Evolutionary conservation across 31 red algal genomes (phyloP), one percentile per base, ranked within the genome.

Genomic region (Odonthalia washingtoniensis): DNA sequence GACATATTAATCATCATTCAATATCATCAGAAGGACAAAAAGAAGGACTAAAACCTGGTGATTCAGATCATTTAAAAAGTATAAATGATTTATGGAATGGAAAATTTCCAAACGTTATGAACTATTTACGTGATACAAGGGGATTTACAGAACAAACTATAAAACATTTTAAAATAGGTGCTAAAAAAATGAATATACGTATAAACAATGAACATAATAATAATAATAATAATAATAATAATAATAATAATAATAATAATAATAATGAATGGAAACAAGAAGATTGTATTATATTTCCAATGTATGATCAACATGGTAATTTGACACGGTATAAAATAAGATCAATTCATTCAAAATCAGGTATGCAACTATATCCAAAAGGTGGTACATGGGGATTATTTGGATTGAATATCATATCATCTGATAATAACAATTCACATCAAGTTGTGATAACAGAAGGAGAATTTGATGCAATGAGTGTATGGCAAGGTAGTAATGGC

Each of bases 401-500:
- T 84, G 96, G 96, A 33, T 60, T 95, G 27, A 73, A 95, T 60
- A 88, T 80, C 5, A 91, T 95, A 4, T 87, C 96, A 4, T 41
- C 27, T 0, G 82, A 89, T 75, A 89, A 89, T 24, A 61, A 14
- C 52, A n/a, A n/a, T n/a, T 9, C 49, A 57, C 62, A 88, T 21
- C 69, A 82, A 43, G 80, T 98, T 28, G 74, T 95, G 18, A 1
- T 98, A 9, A 98, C 96, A 2, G 96, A 98, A 80, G 96, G 96
- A 2, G 96, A 98, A 73, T 81, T 95, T 52, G 96, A 98, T 77
- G 96, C 96, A 3, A 94, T 98, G 83, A 85, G 69, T 43, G 66
- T 70, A 70, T 70, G 83, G 4, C 96, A 98, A 75, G 92, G 90
- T 2, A 98, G 93, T 1, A 93, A 93, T 39, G n/a, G n/a, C n/a